phyloP scores from a whole-genome alignment of 345 rosid species.

The Populus simonii region DNA sequence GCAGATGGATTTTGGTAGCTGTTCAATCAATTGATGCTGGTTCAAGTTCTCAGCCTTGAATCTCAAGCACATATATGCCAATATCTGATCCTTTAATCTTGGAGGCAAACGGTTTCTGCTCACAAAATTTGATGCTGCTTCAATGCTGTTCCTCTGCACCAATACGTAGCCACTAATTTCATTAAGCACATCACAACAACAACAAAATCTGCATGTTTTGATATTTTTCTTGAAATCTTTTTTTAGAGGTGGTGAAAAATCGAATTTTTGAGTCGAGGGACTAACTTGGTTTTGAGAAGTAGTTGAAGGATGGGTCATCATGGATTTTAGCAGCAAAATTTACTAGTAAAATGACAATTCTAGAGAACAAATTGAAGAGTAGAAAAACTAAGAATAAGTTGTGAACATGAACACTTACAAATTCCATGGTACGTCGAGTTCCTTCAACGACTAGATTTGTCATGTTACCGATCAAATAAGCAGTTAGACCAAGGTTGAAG shows the following conservation, averaged over 20 bases:
- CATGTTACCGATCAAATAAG: conserved; percentile 93
- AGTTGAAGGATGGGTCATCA: not conserved
- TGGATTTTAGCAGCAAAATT: too few species aligned
- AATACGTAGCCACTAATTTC: not conserved
- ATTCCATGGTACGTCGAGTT: conserved; percentile 95
- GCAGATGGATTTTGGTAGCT: conserved; percentile 82
- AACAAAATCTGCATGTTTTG: too few species aligned
- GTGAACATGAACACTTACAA: conserved; percentile 40
- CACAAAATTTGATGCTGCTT: conserved; percentile 78
- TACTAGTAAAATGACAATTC: too few species aligned
- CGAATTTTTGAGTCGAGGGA: too few species aligned
- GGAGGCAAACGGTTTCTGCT: conserved; percentile 70
- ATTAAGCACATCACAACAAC: too few species aligned
- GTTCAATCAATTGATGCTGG: conserved; percentile 76
- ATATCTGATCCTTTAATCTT: conserved; percentile 69
- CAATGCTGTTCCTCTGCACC: conserved; percentile 81
- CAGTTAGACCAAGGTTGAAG: conserved; percentile 87
- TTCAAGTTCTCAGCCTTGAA: conserved; percentile 90
- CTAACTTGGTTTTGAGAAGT: not conserved
- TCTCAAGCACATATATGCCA: conserved; percentile 91
- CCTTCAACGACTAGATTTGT: conserved; percentile 95
- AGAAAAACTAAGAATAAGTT: not conserved
- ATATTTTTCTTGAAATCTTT: too few species aligned
- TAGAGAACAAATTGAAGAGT: too few species aligned
- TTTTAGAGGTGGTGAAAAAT: too few species aligned